A percentile compares a stretch with the other conserved stretches of the same genome.
Evolutionary conservation across 129 eudicot species (phyloP).

Genomic region (Mikania micrantha): DNA sequence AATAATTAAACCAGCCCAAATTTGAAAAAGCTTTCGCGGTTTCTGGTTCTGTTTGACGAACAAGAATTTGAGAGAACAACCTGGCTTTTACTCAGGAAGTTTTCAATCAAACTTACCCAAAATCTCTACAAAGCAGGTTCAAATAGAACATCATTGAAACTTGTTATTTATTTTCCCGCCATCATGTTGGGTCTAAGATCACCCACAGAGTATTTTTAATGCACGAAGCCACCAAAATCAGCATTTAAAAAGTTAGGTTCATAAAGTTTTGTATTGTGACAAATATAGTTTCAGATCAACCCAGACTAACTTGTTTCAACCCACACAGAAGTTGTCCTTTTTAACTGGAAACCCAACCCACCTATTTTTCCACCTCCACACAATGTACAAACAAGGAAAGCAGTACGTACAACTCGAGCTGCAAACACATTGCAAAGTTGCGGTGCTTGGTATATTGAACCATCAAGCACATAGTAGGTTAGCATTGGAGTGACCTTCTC

Average conservation of each 20-base stretch:
- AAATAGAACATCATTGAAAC: not conserved
- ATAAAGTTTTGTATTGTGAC: not conserved
- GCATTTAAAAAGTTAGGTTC: not conserved
- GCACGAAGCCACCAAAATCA: not conserved
- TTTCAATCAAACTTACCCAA: not conserved
- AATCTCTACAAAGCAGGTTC: not conserved
- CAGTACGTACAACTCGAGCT: conserved; percentile 72
- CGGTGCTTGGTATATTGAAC: conserved; percentile 95
- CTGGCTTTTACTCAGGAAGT: not conserved
- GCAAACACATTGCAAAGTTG: conserved; percentile 94
- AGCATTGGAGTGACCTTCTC: conserved; percentile 91
- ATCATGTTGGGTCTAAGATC: not conserved
- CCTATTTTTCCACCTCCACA: not conserved
- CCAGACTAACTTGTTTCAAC: not conserved
- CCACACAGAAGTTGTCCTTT: not conserved
- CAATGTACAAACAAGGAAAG: conserved; percentile 3
- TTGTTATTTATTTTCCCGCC: not conserved
- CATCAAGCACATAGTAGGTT: conserved; percentile 87
- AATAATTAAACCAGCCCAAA: not conserved
- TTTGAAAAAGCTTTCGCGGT: not conserved
- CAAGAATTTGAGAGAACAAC: not conserved
- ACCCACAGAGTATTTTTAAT: not conserved
- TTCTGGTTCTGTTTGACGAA: not conserved
- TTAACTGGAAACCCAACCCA: not conserved
- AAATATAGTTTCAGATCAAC: not conserved